Conservation (phyloP, 148 eudicot genomes). For the Chenopodium album region DNA sequence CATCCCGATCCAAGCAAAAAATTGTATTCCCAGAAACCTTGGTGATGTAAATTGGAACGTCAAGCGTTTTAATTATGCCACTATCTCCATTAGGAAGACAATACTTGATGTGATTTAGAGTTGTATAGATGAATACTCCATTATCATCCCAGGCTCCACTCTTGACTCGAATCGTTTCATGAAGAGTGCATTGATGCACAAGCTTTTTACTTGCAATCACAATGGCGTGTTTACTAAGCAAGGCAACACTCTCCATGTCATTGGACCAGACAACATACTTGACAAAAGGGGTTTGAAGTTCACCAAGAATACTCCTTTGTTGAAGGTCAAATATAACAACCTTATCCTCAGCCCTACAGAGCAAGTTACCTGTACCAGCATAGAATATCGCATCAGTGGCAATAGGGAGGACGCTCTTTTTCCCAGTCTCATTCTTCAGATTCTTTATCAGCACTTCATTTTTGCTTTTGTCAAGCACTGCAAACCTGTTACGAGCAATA, state of each 20-base stretch:
- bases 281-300: constrained; percentile 74
- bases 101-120: constrained; percentile 77
- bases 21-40: constrained; percentile 63
- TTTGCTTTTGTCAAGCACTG: constrained; percentile 75
- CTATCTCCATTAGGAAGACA: constrained; percentile 94
- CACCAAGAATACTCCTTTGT: constrained; percentile 71
- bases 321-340: constrained; percentile 81
- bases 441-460: constrained; percentile 70
- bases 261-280: constrained; percentile 81
- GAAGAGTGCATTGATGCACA: constrained; percentile 79
- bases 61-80: constrained; percentile 80
- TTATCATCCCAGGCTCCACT: constrained; percentile 92
- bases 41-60: constrained; percentile 71
- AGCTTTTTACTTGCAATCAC: constrained; percentile 72
- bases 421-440: constrained; percentile 73
- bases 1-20: constrained; percentile 81
- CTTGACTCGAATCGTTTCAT: constrained; percentile 84
- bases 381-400: constrained; percentile 74
- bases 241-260: constrained; percentile 89
- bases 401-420: constrained; percentile 65
- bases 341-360: constrained; percentile 77
- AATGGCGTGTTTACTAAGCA: constrained; percentile 77
- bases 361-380: constrained; percentile 84
- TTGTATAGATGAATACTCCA: constrained; percentile 82
- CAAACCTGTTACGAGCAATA: constrained; percentile 84